Conservation (phyloP, 257 asterid genomes). For the Marsdenia floribunda region DNA sequence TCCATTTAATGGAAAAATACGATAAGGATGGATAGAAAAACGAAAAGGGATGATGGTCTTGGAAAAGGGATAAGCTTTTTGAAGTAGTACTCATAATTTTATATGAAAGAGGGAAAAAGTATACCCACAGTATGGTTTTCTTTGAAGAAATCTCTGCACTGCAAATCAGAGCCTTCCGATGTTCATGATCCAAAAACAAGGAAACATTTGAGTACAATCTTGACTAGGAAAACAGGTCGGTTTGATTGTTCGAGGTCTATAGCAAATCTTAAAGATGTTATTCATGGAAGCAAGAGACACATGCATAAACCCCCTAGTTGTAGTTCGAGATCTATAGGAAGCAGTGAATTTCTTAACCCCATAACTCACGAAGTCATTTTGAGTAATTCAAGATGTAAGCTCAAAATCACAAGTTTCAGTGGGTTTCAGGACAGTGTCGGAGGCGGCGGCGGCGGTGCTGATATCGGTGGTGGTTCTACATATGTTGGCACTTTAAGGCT, state of each 20-base stretch:
- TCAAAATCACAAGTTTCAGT: conserved; percentile 56
- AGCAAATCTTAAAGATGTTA: conserved; percentile 82
- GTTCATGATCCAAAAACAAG: conserved; percentile 52
- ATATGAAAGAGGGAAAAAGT: conserved; percentile 44
- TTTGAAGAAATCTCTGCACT: conserved; percentile 60
- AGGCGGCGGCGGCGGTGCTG: background rate
- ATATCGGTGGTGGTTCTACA: conserved; percentile 25
- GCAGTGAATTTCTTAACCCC: conserved; percentile 78
- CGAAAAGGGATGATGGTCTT: background rate
- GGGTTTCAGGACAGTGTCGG: conserved; percentile 3
- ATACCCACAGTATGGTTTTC: conserved; percentile 62
- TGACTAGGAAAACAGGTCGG: conserved; percentile 52
- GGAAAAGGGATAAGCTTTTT: conserved; percentile 9
- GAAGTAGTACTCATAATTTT: background rate
- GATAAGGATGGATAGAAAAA: no score
- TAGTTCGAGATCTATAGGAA: conserved; percentile 86
- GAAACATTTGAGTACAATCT: conserved; percentile 36
- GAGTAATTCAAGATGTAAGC: conserved; percentile 65
- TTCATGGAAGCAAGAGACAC: conserved; percentile 90
- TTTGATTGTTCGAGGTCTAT: conserved; percentile 88
- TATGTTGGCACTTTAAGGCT: conserved; percentile 64
- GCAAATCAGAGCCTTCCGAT: conserved; percentile 55
- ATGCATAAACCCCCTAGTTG: conserved; percentile 60
- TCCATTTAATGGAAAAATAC: no score
- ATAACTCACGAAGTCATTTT: conserved; percentile 76